Base-by-base conservation (phyloP, 495 filamentous ascomycete genomes). In the Neurospora sublineolata region DNA sequence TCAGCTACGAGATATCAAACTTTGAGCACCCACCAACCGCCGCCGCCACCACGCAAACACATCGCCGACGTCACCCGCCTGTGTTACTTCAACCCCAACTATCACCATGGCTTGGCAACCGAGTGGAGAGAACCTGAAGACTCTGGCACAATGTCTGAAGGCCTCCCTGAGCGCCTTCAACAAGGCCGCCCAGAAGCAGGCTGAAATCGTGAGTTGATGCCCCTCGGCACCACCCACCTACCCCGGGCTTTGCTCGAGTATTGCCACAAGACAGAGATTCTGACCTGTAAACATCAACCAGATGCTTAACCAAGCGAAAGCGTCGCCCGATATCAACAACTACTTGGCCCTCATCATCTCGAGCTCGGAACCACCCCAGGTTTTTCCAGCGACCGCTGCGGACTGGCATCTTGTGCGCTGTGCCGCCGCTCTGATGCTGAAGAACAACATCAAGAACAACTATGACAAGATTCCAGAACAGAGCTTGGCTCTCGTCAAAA, bases 281-380 rank as follows among this genome's bases (percentile, higher is more conserved):
- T 81, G 73, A 82, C 74, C 42, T 41, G 67, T 73, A 38, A 68
- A 68, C 33, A 33, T 36, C 42, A 37, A 72, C 70, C 78, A 99
- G 95, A 96, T 98, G 93, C 92, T 99, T 75, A 86, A 89, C 70
- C 92, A 96, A 84, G 95, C 96, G 41, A 94, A 94, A 79, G 83
- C 88, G 16, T 96, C 90, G 18, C 94, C 94, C 10, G 94, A 97
- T 80, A 93, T 97, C 85, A 92, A 94, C 82, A 97, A 97, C 81
- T 99, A 99, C 79, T 88, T 99, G 67, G 91, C 93, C 68, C 97
- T 93, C 78, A 86, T 99, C 23, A 91, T 96, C 79, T 92, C 90
- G 68, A 93, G 89, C 69, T 80, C 87, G 71, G 85, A 89, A 71
- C 82, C 86, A 40, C 88, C 91, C 18, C 75, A 85, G 12, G 84